These are phyloP conservation scores for Schoenoplectus tabernaemontani DNA, from an alignment of 202 grass and related monocot genomes.

Conservation along the genomic window DNA sequence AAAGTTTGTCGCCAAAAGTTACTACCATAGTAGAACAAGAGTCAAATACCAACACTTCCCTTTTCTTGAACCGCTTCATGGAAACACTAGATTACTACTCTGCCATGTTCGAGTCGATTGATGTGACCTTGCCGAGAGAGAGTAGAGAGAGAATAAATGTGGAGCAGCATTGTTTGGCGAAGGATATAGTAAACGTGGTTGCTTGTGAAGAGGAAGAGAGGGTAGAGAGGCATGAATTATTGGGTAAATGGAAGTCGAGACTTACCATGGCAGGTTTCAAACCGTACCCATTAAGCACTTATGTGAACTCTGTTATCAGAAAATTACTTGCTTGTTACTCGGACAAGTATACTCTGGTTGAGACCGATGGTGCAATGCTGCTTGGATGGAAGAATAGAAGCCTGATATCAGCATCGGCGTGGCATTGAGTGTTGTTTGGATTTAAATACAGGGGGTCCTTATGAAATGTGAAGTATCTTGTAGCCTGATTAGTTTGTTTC, in stretches of 20 bases:
- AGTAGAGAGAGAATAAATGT: conserved; percentile 84
- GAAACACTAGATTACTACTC: conserved; percentile 93
- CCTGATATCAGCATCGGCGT: conserved; percentile 92
- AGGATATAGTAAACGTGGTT: conserved; percentile 95
- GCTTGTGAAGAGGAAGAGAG: conserved; percentile 89
- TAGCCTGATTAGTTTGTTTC: conserved; percentile 7
- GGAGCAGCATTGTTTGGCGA: conserved; percentile 92
- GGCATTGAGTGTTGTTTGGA: conserved; percentile 54
- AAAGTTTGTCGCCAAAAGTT: conserved; percentile 84
- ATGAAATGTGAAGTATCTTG: neutral
- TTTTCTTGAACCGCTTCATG: conserved; percentile 64
- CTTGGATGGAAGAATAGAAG: conserved; percentile 90
- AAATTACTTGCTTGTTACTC: conserved; percentile 70
- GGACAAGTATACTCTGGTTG: conserved; percentile 82
- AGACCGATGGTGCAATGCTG: conserved; percentile 73
- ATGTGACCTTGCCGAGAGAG: conserved; percentile 56
- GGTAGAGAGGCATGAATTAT: conserved; percentile 86
- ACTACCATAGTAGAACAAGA: conserved; percentile 93
- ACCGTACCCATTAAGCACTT: conserved; percentile 70
- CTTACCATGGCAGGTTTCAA: conserved; percentile 92
- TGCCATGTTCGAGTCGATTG: conserved; percentile 92
- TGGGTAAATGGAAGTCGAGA: conserved; percentile 94
- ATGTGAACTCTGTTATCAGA: conserved; percentile 94
- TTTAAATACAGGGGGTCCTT: neutral
- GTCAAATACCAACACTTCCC: conserved; percentile 92